Evolutionary conservation across 2,329 filamentous ascomycete genomes (phyloP).

Genomic region (Hypoxylon sp.): DNA sequence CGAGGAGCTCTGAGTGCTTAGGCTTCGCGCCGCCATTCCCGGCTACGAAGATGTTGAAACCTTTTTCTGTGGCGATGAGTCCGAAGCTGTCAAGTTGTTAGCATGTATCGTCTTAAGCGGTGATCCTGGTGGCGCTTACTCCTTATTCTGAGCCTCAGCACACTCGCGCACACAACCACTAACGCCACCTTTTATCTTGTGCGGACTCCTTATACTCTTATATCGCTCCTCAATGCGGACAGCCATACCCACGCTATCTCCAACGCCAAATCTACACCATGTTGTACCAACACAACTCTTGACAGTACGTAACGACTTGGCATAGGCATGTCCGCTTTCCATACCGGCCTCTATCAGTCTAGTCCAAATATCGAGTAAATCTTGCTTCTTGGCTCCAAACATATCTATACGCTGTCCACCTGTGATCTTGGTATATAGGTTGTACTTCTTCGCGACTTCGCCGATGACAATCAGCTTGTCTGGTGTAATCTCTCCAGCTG

Average conservation of each 20-base stretch:
- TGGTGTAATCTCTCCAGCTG: slow-evolving; percentile 88
- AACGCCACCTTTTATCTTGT: slow-evolving; percentile 93
- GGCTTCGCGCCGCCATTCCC: slow-evolving; percentile 93
- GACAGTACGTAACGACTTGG: slow-evolving; percentile 88
- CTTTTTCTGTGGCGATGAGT: slow-evolving; percentile 91
- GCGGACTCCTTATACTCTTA: slow-evolving; percentile 89
- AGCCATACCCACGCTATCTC: slow-evolving; percentile 92
- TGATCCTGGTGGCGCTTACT: slow-evolving; percentile 65
- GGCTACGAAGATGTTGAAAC: slow-evolving; percentile 92
- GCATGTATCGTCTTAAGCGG: neutral
- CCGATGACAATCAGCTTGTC: slow-evolving; percentile 89
- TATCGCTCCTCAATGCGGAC: slow-evolving; percentile 90
- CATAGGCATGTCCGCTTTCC: slow-evolving; percentile 93
- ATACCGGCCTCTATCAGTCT: slow-evolving; percentile 85
- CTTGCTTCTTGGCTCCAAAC: slow-evolving; percentile 91
- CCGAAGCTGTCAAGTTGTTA: slow-evolving; percentile 71
- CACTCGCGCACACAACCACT: slow-evolving; percentile 94
- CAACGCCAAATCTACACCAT: slow-evolving; percentile 91
- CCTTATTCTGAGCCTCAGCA: slow-evolving; percentile 92
- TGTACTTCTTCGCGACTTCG: slow-evolving; percentile 85
- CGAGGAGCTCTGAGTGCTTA: slow-evolving; percentile 83
- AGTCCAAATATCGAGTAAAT: slow-evolving; percentile 86
- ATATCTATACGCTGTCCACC: slow-evolving; percentile 93
- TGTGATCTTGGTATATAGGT: slow-evolving; percentile 91
- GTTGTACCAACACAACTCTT: slow-evolving; percentile 94